Conservation (phyloP, 805 yeast genomes). For the Priceomyces melissophilus region DNA sequence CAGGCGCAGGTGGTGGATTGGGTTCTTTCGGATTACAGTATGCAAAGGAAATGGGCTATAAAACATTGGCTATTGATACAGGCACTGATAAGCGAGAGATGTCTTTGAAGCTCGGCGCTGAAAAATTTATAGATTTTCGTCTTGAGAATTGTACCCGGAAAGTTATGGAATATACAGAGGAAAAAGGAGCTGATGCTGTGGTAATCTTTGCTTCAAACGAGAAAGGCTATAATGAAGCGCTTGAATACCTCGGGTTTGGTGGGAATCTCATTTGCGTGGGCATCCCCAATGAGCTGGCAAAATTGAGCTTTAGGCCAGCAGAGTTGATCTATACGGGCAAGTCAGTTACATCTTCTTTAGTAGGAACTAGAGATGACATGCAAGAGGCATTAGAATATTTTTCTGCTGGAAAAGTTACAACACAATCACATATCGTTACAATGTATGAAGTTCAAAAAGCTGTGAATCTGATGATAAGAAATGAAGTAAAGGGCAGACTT, state of each 20-base stretch:
- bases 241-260: slow-evolving; percentile 41
- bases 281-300: slow-evolving; percentile 72
- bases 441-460: slow-evolving; percentile 1
- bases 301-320: slow-evolving; percentile 65
- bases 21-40: slow-evolving; percentile 73
- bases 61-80: slow-evolving; percentile 69
- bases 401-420: slow-evolving; percentile 44
- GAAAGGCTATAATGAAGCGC: slow-evolving; percentile 58
- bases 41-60: slow-evolving; percentile 72
- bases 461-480: not conserved
- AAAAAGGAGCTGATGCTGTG: slow-evolving; percentile 73
- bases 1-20: slow-evolving; percentile 80
- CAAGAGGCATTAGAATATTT: slow-evolving; percentile 76
- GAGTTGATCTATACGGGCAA: slow-evolving; percentile 67
- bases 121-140: slow-evolving; percentile 56
- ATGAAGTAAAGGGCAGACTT: not conserved
- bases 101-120: slow-evolving; percentile 59
- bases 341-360: slow-evolving; percentile 75
- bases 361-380: slow-evolving; percentile 85
- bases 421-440: not conserved
- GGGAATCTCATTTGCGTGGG: slow-evolving; percentile 49
- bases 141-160: slow-evolving; percentile 52
- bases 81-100: slow-evolving; percentile 58
- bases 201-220: slow-evolving; percentile 73
- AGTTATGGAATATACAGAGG: slow-evolving; percentile 50